These are phyloP conservation scores for Malus hybrid DNA, from an alignment of 331 rosid genomes.

Conservation along the genomic window DNA sequence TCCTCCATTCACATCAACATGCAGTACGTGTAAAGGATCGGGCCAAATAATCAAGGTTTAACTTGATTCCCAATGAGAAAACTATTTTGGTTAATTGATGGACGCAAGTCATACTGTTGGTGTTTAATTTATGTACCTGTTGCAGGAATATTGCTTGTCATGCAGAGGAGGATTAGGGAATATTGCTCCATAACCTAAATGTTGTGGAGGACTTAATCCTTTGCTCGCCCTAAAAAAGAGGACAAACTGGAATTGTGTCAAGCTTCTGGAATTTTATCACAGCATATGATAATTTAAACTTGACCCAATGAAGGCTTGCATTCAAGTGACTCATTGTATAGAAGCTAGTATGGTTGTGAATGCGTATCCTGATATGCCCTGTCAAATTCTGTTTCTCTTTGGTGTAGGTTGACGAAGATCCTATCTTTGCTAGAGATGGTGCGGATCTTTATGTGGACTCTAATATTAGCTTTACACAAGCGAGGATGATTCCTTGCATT, in stretches of 20 bases:
- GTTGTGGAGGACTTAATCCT: background rate
- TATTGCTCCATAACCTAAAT: slow-evolving; percentile 3
- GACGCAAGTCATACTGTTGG: background rate
- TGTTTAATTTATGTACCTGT: slow-evolving; percentile 22
- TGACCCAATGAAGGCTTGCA: background rate
- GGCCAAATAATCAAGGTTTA: slow-evolving; percentile 69
- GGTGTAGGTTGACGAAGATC: slow-evolving; percentile 73
- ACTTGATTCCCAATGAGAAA: slow-evolving; percentile 5
- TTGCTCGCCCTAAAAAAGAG: background rate
- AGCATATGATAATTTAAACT: background rate
- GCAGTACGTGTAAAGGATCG: slow-evolving; percentile 79
- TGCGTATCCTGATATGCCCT: background rate
- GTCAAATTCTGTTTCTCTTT: slow-evolving; percentile 13
- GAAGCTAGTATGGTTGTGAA: background rate
- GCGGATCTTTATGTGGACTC: slow-evolving; percentile 84
- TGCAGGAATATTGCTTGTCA: slow-evolving; percentile 62
- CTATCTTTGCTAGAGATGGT: slow-evolving; percentile 71
- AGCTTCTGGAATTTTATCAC: background rate
- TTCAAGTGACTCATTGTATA: background rate
- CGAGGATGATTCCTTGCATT: slow-evolving; percentile 22
- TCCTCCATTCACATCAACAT: slow-evolving; percentile 88
- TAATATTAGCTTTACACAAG: slow-evolving; percentile 87
- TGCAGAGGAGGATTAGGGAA: slow-evolving; percentile 91
- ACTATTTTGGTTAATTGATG: slow-evolving; percentile 13
- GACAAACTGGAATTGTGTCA: background rate